A percentile compares a stretch with the other conserved stretches of the same genome.
Conservation (phyloP, 78 protist genomes). For the Guillardia theta region DNA sequence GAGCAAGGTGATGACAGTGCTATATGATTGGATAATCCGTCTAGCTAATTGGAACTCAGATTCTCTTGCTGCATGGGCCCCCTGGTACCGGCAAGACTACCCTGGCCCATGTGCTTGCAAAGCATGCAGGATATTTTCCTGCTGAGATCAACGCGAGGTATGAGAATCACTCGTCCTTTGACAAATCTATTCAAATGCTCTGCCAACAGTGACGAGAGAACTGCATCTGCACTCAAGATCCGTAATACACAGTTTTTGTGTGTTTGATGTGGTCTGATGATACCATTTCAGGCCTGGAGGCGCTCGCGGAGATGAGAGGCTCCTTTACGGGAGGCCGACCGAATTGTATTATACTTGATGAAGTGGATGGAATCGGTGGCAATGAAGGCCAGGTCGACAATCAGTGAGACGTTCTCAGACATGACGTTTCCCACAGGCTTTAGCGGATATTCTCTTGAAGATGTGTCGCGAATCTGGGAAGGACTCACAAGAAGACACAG, state of each 20-base stretch:
- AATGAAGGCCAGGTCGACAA: conserved; percentile 35
- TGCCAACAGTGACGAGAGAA: conserved; percentile 27
- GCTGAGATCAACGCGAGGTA: conserved; percentile 57
- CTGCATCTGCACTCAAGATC: not conserved
- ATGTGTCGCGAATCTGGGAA: not conserved
- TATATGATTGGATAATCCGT: not conserved
- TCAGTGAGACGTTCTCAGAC: too few species aligned
- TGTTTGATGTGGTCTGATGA: not conserved
- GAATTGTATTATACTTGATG: conserved; percentile 77
- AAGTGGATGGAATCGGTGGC: conserved; percentile 77
- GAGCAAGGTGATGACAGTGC: not conserved
- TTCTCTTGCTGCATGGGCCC: conserved; percentile 78
- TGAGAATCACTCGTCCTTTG: not conserved
- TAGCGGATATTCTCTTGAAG: not conserved
- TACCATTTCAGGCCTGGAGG: not conserved
- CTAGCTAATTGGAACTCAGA: not conserved
- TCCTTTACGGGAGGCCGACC: conserved; percentile 46
- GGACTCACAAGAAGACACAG: too few species aligned
- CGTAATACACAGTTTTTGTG: not conserved
- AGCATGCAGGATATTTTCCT: conserved; percentile 68
- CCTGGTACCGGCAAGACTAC: conserved; percentile 94
- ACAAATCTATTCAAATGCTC: too few species aligned
- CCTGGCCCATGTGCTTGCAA: conserved; percentile 80
- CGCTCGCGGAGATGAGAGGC: not conserved
- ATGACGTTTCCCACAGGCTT: too few species aligned